A percentile compares a stretch with the other conserved stretches of the same genome.
Conservation (phyloP, 2,329 filamentous ascomycete species). For the Dothistroma pini region DNA sequence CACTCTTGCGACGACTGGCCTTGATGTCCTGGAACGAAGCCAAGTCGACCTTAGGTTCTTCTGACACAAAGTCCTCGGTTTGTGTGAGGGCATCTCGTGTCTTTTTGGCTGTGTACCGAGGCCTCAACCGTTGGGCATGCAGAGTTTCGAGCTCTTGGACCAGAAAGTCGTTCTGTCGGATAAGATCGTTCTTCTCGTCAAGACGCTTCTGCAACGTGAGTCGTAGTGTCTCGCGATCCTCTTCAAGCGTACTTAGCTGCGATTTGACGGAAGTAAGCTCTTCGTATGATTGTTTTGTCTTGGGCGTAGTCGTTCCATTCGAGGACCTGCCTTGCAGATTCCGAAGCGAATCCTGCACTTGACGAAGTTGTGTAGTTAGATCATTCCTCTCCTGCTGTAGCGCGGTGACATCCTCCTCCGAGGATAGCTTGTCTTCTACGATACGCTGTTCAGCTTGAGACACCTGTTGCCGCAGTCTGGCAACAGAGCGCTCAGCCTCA, state of each 20-base stretch:
- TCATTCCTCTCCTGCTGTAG: constrained; percentile 21
- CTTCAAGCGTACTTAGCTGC: constrained; percentile 23
- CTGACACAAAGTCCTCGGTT: constrained; percentile 18
- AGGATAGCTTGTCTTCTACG: constrained; percentile 14
- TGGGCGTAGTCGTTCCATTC: constrained; percentile 9
- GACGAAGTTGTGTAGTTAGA: constrained; percentile 18
- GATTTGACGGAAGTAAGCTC: constrained; percentile 22
- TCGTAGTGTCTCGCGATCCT: constrained; percentile 24
- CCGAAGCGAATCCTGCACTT: constrained; percentile 17
- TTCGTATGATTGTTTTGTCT: constrained; percentile 5
- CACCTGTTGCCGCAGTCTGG: constrained; percentile 21
- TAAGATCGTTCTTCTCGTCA: constrained; percentile 29
- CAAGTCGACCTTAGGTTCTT: constrained; percentile 18
- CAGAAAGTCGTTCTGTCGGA: constrained; percentile 29
- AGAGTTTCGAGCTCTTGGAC: constrained; percentile 29
- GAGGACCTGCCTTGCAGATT: constrained; percentile 17
- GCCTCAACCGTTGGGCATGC: constrained; percentile 21
- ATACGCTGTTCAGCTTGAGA: constrained; percentile 21
- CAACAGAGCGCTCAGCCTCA: constrained; percentile 24
- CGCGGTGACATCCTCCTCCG: constrained; percentile 17
- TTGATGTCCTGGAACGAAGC: constrained; percentile 13
- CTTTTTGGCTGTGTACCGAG: constrained; percentile 7
- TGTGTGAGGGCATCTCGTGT: constrained; percentile 23
- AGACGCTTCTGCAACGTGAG: constrained; percentile 22
- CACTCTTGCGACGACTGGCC: constrained; percentile 12